Percentiles rank a stretch among this genome's conserved stretches.
Evolutionary conservation across 2,329 filamentous ascomycete genomes (phyloP).

Genomic region (Rutstroemia sp.): DNA sequence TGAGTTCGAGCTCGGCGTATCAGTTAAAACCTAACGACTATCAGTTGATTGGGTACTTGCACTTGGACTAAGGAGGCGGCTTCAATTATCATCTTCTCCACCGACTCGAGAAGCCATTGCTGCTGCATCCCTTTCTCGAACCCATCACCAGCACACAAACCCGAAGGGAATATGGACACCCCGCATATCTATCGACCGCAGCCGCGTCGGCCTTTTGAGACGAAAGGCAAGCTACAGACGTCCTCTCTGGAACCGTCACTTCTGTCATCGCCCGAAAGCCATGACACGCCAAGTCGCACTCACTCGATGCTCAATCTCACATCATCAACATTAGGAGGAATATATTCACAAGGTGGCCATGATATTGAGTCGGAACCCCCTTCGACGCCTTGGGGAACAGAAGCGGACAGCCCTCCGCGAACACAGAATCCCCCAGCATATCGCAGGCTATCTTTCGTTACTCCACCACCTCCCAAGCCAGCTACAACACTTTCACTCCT

Average conservation of each 20-base stretch:
- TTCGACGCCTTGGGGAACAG: constrained; percentile 71
- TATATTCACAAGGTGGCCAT: constrained; percentile 66
- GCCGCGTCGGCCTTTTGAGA: constrained; percentile 63
- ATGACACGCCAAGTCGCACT: constrained; percentile 57
- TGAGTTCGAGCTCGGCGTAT: background rate
- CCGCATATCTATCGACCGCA: constrained; percentile 55
- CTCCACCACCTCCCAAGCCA: constrained; percentile 26
- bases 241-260: constrained; percentile 41
- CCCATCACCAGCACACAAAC: background rate
- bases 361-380: constrained; percentile 44
- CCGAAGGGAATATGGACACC: constrained; percentile 3
- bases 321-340: constrained; percentile 81
- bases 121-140: background rate
- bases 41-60: background rate
- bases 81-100: background rate
- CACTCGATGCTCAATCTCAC: constrained; percentile 82
- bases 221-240: constrained; percentile 35
- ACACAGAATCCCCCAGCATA: constrained; percentile 2
- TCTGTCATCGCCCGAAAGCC: constrained; percentile 46
- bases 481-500: constrained; percentile 36
- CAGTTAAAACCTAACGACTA: background rate
- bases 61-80: background rate
- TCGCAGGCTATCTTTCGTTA: constrained; percentile 13
- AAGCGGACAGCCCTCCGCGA: constrained; percentile 58
- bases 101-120: background rate